These are phyloP conservation scores for Cicer arietinum DNA, from an alignment of 306 rosid species.

Conservation along the genomic window DNA sequence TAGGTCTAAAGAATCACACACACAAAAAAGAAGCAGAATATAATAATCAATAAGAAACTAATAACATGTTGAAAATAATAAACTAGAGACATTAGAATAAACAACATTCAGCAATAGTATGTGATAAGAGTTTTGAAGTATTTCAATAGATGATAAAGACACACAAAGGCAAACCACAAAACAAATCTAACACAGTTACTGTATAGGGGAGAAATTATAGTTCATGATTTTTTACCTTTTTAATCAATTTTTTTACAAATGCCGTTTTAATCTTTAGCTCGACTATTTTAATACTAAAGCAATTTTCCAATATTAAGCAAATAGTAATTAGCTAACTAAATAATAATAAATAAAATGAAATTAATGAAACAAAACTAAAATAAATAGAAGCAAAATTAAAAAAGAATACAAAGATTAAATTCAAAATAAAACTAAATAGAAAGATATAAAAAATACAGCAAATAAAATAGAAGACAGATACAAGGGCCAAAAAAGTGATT, in stretches of 20 bases:
- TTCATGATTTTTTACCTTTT: neutral
- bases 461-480: neutral
- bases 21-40: neutral
- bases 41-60: neutral
- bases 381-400: too few species aligned
- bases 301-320: neutral
- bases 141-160: neutral
- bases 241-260: too few species aligned
- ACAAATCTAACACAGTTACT: neutral
- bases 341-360: neutral
- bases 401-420: neutral
- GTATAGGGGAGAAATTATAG: neutral
- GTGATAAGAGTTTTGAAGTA: neutral
- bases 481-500: neutral
- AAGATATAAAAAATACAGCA: neutral
- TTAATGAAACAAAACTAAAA: neutral
- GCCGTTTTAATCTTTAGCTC: too few species aligned
- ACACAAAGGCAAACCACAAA: neutral
- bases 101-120: neutral
- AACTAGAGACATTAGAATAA: neutral
- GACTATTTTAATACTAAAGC: too few species aligned
- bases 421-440: neutral
- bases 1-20: neutral
- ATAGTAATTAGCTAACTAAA: neutral
- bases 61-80: neutral